phyloP scores from a whole-genome alignment of 345 rosid species.

The Anacardium occidentale region DNA sequence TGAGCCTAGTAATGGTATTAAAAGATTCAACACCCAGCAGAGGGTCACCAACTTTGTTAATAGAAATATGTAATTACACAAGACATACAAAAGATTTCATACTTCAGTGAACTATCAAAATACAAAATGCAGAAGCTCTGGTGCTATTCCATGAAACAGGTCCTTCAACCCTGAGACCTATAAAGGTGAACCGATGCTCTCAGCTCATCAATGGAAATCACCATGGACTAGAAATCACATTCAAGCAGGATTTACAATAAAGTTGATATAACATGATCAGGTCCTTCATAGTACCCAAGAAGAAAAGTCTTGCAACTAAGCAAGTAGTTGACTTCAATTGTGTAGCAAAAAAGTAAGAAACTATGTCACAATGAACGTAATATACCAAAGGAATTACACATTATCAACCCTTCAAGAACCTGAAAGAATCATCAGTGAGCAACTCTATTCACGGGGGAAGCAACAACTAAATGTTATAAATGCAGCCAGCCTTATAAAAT shows the following conservation, averaged over 20 bases:
- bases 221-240: constrained; percentile 23
- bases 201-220: constrained; percentile 20
- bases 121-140: neutral
- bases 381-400: constrained; percentile 6
- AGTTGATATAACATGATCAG: constrained; percentile 7
- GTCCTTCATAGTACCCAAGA: constrained; percentile 13
- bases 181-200: constrained; percentile 9
- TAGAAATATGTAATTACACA: neutral
- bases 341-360: neutral
- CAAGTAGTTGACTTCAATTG: constrained; percentile 18
- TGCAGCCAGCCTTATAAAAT: constrained; percentile 2
- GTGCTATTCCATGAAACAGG: constrained; percentile 13
- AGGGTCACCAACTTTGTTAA: constrained; percentile 9
- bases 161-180: constrained; percentile 16
- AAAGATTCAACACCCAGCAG: constrained; percentile 14
- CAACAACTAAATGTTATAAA: constrained; percentile 4
- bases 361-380: neutral
- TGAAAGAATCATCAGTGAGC: constrained; percentile 22
- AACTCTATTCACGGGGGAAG: constrained; percentile 22
- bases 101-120: neutral
- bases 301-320: constrained; percentile 21
- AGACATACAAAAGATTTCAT: neutral
- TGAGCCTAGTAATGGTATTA: constrained; percentile 9
- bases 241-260: constrained; percentile 16
- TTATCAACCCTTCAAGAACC: constrained; percentile 16